Evolutionary conservation across 129 eudicot genomes (phyloP), one percentile per base, ranked within the genome.

Genomic region (Escallonia herrerae): DNA sequence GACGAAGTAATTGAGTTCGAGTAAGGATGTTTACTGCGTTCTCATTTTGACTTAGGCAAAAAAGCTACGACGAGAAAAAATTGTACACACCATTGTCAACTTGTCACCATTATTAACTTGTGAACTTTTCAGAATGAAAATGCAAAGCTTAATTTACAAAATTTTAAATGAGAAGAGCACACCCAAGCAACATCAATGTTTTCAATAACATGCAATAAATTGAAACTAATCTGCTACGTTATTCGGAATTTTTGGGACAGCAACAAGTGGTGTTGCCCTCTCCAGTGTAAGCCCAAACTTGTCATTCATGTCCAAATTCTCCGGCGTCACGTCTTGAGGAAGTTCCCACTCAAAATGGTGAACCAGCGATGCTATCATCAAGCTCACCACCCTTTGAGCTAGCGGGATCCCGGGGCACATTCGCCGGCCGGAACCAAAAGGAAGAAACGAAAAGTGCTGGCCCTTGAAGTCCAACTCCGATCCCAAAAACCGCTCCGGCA

Each of bases 291-390:
- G 61, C 5, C 81, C 81, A 42, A 76, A 70, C 47, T 13, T 76
- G 49, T 68, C 81, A 33, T 43, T 43, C 72, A 76, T 63, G 56
- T 76, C 72, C 62, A 76, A 43, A 3, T 70, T 58, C 51, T 64
- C 68, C 13, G 22, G 11, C 4, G 10, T 58, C 7, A 12, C 37
- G 15, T 49, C 67, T 53, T 71, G 49, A 9, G 77, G 81, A 51
- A 71, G 76, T 42, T 65, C 38, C 81, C 77, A 77, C 2, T 56
- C 65, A 9, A 72, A 77, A 51, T 72, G 49, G 59, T 77, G 69
- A 41, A 71, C 70, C 8, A 57, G 59, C 5, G 72, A 47, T 3
- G 68, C 76, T 2, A 70, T 11, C 71, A 60, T 74, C 39, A 71
- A 39, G 43, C 67, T 49, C 39, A 67, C 62, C 14, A 43, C 69